Conservation (phyloP, 352 stramenopile species). For the Pythium aphanidermatum region DNA sequence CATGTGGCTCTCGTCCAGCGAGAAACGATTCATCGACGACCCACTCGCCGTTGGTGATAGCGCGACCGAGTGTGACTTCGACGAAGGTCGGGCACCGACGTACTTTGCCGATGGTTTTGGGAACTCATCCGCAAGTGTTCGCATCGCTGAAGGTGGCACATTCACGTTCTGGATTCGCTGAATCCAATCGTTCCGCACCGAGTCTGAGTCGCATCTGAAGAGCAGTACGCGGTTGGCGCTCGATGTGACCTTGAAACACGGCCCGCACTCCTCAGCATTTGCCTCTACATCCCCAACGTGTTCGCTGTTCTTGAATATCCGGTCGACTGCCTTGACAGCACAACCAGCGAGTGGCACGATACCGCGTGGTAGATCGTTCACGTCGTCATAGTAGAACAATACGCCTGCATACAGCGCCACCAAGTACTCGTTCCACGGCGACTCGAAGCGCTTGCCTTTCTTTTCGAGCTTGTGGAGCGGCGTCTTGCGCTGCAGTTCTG, state of each 20-base stretch:
- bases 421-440: slow-evolving; percentile 26
- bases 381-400: slow-evolving; percentile 34
- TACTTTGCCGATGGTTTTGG: not conserved
- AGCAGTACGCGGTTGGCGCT: slow-evolving; percentile 29
- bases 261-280: slow-evolving; percentile 26
- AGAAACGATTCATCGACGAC: slow-evolving; percentile 7
- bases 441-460: slow-evolving; percentile 39
- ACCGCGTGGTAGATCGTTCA: slow-evolving; percentile 22
- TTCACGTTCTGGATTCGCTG: slow-evolving; percentile 14
- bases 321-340: slow-evolving; percentile 30
- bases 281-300: slow-evolving; percentile 8
- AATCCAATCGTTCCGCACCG: slow-evolving; percentile 16
- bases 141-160: not conserved
- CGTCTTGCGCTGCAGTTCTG: slow-evolving; percentile 17
- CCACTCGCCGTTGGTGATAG: slow-evolving; percentile 8
- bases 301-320: slow-evolving; percentile 34
- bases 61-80: slow-evolving; percentile 1
- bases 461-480: slow-evolving; percentile 20
- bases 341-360: slow-evolving; percentile 26
- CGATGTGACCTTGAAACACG: slow-evolving; percentile 38
- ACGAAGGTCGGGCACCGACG: too few relatives aligned
- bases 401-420: slow-evolving; percentile 26
- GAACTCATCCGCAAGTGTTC: not conserved
- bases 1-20: slow-evolving; percentile 17
- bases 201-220: slow-evolving; percentile 24